These are phyloP conservation scores for Acrodontium crateriforme DNA, from an alignment of 2,329 filamentous ascomycete species.

Conservation along the genomic window DNA sequence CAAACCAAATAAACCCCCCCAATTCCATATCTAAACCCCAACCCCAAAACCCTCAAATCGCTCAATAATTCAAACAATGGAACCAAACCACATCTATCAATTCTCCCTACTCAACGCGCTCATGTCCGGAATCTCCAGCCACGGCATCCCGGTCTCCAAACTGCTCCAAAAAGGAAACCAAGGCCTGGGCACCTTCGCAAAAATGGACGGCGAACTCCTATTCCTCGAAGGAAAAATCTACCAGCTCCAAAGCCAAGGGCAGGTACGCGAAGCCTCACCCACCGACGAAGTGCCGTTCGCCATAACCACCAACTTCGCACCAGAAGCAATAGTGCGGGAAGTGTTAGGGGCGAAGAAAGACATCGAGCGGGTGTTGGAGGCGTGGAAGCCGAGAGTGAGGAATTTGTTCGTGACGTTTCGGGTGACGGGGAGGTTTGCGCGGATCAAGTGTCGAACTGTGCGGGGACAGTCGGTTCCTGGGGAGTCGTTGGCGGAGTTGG, in stretches of 20 bases:
- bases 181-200: slow-evolving; percentile 35
- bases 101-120: slow-evolving; percentile 31
- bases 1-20: no score
- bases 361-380: slow-evolving; percentile 14
- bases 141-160: slow-evolving; percentile 33
- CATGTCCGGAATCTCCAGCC: slow-evolving; percentile 33
- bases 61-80: no score
- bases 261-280: slow-evolving; percentile 19
- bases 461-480: slow-evolving; percentile 20
- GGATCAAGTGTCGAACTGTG: slow-evolving; percentile 21
- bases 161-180: slow-evolving; percentile 35
- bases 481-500: slow-evolving; percentile 22
- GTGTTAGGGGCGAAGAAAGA: slow-evolving; percentile 13
- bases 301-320: slow-evolving; percentile 19
- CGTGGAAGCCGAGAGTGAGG: slow-evolving; percentile 15
- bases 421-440: slow-evolving; percentile 17
- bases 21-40: no score
- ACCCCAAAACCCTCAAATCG: no score
- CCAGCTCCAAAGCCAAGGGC: slow-evolving; percentile 27
- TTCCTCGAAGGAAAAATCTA: slow-evolving; percentile 29
- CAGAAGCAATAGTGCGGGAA: slow-evolving; percentile 14
- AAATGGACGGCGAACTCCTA: slow-evolving; percentile 32
- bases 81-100: slow-evolving; percentile 29
- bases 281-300: slow-evolving; percentile 28
- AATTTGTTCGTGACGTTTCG: slow-evolving; percentile 23